phyloP scores from a whole-genome alignment of 2,329 filamentous ascomycete species.

The Aureobasidium zeae region DNA sequence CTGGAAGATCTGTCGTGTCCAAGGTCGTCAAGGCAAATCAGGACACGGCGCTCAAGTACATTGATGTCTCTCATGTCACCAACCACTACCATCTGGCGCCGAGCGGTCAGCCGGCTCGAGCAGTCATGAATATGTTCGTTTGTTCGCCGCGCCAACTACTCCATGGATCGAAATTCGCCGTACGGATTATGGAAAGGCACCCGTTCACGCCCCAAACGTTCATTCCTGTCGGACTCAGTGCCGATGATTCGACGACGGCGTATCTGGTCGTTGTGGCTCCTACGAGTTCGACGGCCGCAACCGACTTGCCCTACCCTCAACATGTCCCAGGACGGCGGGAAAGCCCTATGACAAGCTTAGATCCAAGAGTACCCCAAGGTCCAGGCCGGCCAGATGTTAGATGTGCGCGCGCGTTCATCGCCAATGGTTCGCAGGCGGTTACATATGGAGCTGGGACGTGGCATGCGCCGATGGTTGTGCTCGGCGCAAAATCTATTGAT shows the following conservation, averaged over 20 bases:
- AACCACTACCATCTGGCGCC: slow-evolving; percentile 62
- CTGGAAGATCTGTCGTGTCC: slow-evolving; percentile 21
- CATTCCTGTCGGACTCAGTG: slow-evolving; percentile 57
- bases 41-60: slow-evolving; percentile 78
- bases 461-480: slow-evolving; percentile 96
- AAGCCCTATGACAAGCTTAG: too few relatives aligned
- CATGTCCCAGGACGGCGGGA: slow-evolving; percentile 21
- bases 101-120: slow-evolving; percentile 46
- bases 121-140: slow-evolving; percentile 81
- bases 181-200: slow-evolving; percentile 76
- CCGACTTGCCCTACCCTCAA: slow-evolving; percentile 36
- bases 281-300: slow-evolving; percentile 49
- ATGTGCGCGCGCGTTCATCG: slow-evolving; percentile 56
- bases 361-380: too few relatives aligned
- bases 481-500: slow-evolving; percentile 59
- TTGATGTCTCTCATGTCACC: slow-evolving; percentile 62
- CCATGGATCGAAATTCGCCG: slow-evolving; percentile 44
- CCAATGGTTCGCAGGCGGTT: slow-evolving; percentile 69
- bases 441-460: too few relatives aligned
- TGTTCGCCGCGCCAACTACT: slow-evolving; percentile 58
- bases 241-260: slow-evolving; percentile 37
- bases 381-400: slow-evolving; percentile 68
- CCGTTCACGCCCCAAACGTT: slow-evolving; percentile 94
- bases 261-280: slow-evolving; percentile 90
- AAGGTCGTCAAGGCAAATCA: slow-evolving; percentile 64